Conservation (phyloP, 495 filamentous ascomycete genomes). For the Staphylotrichum tortipilum region DNA sequence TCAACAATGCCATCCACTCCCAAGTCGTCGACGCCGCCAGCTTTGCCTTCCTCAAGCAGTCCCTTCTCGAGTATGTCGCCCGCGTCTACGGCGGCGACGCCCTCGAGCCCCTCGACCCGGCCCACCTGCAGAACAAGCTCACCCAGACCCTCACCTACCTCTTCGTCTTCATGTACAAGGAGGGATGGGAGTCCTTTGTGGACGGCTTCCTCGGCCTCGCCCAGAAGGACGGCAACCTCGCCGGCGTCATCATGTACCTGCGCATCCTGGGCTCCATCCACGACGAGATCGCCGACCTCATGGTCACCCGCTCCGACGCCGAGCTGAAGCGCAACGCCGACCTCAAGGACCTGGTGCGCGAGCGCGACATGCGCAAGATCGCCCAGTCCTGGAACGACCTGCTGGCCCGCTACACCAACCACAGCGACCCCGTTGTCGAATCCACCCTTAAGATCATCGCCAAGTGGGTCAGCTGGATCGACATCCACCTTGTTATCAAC, state of each 20-base stretch:
- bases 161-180: constrained; percentile 74
- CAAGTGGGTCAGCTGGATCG: constrained; percentile 97
- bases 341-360: constrained; percentile 81
- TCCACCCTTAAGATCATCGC: constrained; percentile 81
- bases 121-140: constrained; percentile 89
- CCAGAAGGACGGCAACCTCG: constrained; percentile 52
- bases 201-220: constrained; percentile 69
- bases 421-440: constrained; percentile 67
- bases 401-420: constrained; percentile 66
- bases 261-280: constrained; percentile 81
- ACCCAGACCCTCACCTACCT: constrained; percentile 90
- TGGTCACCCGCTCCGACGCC: constrained; percentile 63
- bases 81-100: constrained; percentile 56
- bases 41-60: constrained; percentile 62
- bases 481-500: constrained; percentile 87
- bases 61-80: constrained; percentile 66
- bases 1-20: constrained; percentile 78
- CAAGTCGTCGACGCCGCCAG: constrained; percentile 60
- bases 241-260: constrained; percentile 78
- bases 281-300: constrained; percentile 91
- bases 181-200: constrained; percentile 78
- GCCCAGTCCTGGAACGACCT: constrained; percentile 86
- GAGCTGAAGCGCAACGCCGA: constrained; percentile 73
- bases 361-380: constrained; percentile 77
- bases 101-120: constrained; percentile 50